Evolutionary conservation across 2,329 filamentous ascomycete genomes (phyloP), one percentile per base, ranked within the genome.

Genomic region (Scedosporium apiospermum): DNA sequence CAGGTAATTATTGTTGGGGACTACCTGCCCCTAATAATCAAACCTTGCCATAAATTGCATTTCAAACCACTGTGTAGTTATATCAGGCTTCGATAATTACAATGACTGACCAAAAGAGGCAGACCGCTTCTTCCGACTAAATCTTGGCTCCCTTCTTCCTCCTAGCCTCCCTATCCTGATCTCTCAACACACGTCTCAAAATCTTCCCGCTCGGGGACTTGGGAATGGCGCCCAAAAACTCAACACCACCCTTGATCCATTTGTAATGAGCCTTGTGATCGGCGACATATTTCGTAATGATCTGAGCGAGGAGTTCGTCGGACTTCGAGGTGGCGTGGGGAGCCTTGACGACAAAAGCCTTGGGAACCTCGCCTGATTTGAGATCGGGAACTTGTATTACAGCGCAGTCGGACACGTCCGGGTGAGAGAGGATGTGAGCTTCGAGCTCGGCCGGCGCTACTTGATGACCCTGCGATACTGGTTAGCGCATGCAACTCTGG

Each of bases 361-460:
- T 80, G 3, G 87, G 87, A 3, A 87, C 81, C 71, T 90, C 88
- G 1, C 84, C 86, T 4, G 84, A 81, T 14, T 78, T 75, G 18
- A 82, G 78, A 62, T 87, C 79, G 0, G 86, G 88, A 1, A 92
- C 78, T 14, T 87, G 87, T 66, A 95, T 91, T 6, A 96, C 90
- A 14, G 90, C 86, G 67, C 86, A 89, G 73, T 96, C 90, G 53
- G 85, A 84, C n/a, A 95, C 90, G 10, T 81, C 80, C 0, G 87
- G 84, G 71, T 93, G 90, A 0, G 86, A 82, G 14, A 96, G 83
- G 4, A 96, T 79, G 68, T 91, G 88, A 1, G 89, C 88, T 75
- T 96, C 90, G 1, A 96, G 83, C 71, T 95, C 90, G 1, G 90
- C 90, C 0, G 90, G 90, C 0, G 90, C 89, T 23, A 95, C 90